Evolutionary conservation across 2,329 filamentous ascomycete species (phyloP).

Genomic region (Curvularia lunata): DNA sequence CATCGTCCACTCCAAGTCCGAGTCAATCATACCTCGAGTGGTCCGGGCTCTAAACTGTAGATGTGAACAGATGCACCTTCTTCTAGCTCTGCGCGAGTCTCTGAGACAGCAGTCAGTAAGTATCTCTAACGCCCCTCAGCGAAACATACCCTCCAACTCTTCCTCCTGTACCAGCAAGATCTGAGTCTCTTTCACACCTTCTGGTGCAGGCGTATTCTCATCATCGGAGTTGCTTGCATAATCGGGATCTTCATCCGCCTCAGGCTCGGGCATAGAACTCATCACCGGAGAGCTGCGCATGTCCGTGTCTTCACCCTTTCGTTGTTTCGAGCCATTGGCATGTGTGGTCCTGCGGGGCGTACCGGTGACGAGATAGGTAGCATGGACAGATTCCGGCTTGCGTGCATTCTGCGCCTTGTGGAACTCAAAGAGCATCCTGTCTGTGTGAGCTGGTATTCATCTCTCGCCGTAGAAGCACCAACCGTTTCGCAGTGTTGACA

Average conservation of each 20-base stretch:
- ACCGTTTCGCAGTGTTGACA: constrained; percentile 90
- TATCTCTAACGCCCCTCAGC: neutral
- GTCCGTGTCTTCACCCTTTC: constrained; percentile 68
- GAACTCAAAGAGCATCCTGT: constrained; percentile 86
- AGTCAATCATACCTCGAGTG: constrained; percentile 63
- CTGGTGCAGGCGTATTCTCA: constrained; percentile 51
- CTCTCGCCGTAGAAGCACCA: constrained; percentile 38
- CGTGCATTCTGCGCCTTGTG: constrained; percentile 78
- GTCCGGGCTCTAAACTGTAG: constrained; percentile 79
- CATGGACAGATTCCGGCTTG: constrained; percentile 77
- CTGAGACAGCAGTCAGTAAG: constrained; percentile 53
- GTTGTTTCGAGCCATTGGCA: constrained; percentile 49
- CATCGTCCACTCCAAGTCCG: neutral
- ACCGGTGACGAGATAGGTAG: constrained; percentile 89
- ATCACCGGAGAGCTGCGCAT: constrained; percentile 72
- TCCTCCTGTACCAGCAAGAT: constrained; percentile 76
- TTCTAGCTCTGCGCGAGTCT: constrained; percentile 70
- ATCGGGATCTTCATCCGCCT: constrained; percentile 39
- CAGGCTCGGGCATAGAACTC: constrained; percentile 65
- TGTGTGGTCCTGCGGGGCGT: constrained; percentile 55
- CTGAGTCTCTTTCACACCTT: constrained; percentile 59
- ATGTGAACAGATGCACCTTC: constrained; percentile 81
- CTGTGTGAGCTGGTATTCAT: constrained; percentile 24
- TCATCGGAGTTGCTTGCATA: constrained; percentile 27
- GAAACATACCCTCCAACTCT: constrained; percentile 66